phyloP scores from a whole-genome alignment of 1,284 basidiomycete genomes.

The Rhodotorula sp. region DNA sequence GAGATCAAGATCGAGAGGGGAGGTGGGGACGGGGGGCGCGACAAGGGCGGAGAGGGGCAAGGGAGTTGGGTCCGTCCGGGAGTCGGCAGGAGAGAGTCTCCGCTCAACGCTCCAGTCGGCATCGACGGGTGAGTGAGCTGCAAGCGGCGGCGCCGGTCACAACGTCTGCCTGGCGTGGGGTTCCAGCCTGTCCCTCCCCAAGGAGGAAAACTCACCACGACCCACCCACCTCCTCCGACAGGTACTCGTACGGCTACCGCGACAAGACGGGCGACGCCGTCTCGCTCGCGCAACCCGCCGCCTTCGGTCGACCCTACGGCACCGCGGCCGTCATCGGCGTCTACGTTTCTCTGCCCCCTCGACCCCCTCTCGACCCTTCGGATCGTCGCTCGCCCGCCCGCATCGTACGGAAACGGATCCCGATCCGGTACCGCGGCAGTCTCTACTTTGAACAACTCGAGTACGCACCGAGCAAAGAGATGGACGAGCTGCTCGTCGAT shows the following conservation, averaged over 20 bases:
- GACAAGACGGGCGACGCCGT: constrained; percentile 92
- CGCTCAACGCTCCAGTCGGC: constrained; percentile 87
- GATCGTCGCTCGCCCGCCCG: constrained; percentile 65
- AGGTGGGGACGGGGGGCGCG: constrained; percentile 60
- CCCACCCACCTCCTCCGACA: not conserved
- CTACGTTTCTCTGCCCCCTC: constrained; percentile 80
- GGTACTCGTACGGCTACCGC: constrained; percentile 83
- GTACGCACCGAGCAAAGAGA: constrained; percentile 88
- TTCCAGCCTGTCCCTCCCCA: no score
- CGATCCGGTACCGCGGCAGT: constrained; percentile 94
- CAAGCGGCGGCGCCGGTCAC: no score
- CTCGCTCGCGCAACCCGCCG: constrained; percentile 72
- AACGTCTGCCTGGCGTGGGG: no score
- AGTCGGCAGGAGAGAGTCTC: constrained; percentile 87
- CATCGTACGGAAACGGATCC: constrained; percentile 78
- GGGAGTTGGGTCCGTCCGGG: constrained; percentile 70
- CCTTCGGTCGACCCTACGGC: constrained; percentile 72
- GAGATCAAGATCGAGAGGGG: constrained; percentile 80
- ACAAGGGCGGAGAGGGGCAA: constrained; percentile 54
- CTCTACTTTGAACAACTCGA: constrained; percentile 94
- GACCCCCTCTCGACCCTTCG: constrained; percentile 47
- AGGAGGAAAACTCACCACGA: not conserved
- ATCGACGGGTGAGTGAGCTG: constrained; percentile 63
- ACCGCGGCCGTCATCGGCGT: constrained; percentile 90
- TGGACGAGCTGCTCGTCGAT: constrained; percentile 61